phyloP scores from a whole-genome alignment of 495 filamentous ascomycete genomes.

The Neurospora sp. region DNA sequence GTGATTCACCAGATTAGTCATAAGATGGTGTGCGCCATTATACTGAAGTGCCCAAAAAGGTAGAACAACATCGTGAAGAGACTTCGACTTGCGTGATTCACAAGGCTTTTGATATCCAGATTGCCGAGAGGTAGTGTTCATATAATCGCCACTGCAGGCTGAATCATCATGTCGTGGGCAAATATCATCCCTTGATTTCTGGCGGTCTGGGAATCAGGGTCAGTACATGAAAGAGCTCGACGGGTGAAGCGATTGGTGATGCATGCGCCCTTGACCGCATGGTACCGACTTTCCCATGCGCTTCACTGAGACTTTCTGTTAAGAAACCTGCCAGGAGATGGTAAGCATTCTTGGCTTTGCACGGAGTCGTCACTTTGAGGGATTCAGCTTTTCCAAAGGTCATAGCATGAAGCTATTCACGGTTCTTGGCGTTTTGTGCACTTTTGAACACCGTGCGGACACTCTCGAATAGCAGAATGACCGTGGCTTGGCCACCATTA shows the following conservation, averaged over 20 bases:
- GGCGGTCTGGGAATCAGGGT: background rate
- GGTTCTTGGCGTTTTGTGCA: background rate
- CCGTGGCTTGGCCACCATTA: background rate
- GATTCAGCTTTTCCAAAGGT: background rate
- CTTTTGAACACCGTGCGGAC: background rate
- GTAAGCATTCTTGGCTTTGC: background rate
- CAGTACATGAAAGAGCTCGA: background rate
- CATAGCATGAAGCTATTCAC: background rate
- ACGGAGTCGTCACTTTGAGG: background rate
- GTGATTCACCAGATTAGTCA: background rate
- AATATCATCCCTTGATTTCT: background rate
- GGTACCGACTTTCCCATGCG: background rate
- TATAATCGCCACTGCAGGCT: background rate
- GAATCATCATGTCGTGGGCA: background rate
- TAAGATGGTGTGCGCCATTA: background rate
- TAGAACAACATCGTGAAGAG: background rate
- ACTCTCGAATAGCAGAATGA: background rate
- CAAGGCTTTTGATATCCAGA: background rate
- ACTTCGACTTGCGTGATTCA: background rate
- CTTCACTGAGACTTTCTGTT: background rate
- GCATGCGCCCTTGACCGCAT: background rate
- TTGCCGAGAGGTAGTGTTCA: background rate
- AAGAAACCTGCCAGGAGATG: background rate
- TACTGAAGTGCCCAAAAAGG: background rate
- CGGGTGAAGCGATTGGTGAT: background rate